Base-by-base conservation (phyloP, 73 alveolate species). In the Halteria grandinella region DNA sequence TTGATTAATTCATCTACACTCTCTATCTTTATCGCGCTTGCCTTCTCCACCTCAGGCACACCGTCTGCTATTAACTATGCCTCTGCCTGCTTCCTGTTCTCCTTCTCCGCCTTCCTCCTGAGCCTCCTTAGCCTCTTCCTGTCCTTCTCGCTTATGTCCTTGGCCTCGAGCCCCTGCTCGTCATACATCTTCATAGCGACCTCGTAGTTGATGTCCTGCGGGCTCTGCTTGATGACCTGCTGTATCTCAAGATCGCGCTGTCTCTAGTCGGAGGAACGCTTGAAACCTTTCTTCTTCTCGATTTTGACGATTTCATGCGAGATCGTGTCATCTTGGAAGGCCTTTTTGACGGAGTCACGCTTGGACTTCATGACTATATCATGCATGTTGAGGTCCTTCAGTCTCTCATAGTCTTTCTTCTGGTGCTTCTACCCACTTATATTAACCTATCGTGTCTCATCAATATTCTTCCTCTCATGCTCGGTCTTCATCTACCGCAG, bases 61-160 rank as follows among this genome's bases (percentile, higher is more conserved):
- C n/a, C n/a, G n/a, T n/a, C n/a, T n/a, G n/a, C n/a, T n/a, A n/a
- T 39, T 39, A 39, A 14, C 15, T 48, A 15, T 53, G 50, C 6
- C 6, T 23, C 29, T 53, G 10, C 6, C 47, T 25, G 29, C 12
- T 6, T 18, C 12, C 17, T 18, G 29, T 14, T 45, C 5, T 8
- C 51, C 23, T 57, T 7, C 28, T 57, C 74, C 6, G 74, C 74
- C 57, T 57, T 57, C 20, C 31, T 57, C 74, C 36, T 57, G n/a
- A 57, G 74, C 23, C 74, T 57, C 28, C 74, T 57, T 5, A 57
- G 54, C 36, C 57, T 57, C 23, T 25, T 57, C 12, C 4, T 11
- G 36, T 57, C 74, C 36, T 33, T 57, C 15, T 3, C 6, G 5
- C 41, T 57, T 12, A 57, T 25, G 4, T 57, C 23, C 31, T 32